A percentile compares a stretch with the other conserved stretches of the same genome.
phyloP scores from a whole-genome alignment of 495 filamentous ascomycete species.

The Neurospora cerealis region DNA sequence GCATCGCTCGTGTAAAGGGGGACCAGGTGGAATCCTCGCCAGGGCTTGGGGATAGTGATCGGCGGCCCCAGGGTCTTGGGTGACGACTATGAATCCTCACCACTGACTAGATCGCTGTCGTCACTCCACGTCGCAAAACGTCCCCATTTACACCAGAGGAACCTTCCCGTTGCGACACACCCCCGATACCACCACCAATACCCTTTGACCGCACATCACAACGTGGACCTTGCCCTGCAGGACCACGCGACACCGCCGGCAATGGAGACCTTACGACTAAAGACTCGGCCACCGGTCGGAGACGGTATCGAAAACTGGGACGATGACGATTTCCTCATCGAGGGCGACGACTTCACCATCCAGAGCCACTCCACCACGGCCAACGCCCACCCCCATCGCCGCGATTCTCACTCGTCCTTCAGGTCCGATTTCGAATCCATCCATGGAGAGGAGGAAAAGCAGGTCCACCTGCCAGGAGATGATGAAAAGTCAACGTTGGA shows the following conservation, averaged over 20 bases:
- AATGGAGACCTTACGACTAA: conserved; percentile 52
- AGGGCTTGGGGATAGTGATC: neutral
- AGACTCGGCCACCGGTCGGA: conserved; percentile 43
- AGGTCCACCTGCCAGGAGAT: conserved; percentile 65
- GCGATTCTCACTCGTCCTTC: conserved; percentile 70
- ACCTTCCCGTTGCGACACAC: conserved; percentile 3
- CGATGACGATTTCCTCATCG: conserved; percentile 72
- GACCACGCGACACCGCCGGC: conserved; percentile 2
- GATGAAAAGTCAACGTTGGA: conserved; percentile 71
- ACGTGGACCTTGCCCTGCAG: neutral
- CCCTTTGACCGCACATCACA: neutral
- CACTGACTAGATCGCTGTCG: conserved; percentile 19
- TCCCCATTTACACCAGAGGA: neutral
- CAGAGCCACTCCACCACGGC: conserved; percentile 53
- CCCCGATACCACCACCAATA: neutral
- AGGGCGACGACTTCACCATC: conserved; percentile 59
- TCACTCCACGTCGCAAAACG: conserved; percentile 12
- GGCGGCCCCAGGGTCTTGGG: conserved; percentile 12
- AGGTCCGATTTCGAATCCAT: conserved; percentile 71
- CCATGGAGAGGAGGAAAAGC: conserved; percentile 74
- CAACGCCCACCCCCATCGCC: conserved; percentile 42
- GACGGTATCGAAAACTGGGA: conserved; percentile 77
- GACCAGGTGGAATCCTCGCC: neutral
- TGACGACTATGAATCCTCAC: conserved; percentile 28
- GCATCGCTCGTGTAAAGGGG: neutral